Conservation (phyloP, 176 grass and related monocot genomes). For the Triticum timopheevii region DNA sequence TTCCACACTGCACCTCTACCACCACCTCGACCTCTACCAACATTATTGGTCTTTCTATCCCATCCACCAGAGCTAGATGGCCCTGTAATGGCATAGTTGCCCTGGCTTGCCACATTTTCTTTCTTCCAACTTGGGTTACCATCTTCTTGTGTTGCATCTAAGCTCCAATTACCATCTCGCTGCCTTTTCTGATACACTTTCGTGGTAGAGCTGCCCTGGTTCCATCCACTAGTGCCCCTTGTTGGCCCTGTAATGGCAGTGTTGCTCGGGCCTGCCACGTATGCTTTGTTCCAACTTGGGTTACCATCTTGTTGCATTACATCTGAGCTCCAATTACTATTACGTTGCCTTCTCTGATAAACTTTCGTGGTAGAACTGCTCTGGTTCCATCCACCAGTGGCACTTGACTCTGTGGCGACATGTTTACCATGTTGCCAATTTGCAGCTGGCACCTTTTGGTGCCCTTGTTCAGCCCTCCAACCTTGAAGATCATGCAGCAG, state of each 20-base stretch:
- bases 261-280: neutral
- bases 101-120: constrained; percentile 1
- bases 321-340: constrained; percentile 15
- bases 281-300: constrained; percentile 9
- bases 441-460: neutral
- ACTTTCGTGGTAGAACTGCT: neutral
- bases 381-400: constrained; percentile 1
- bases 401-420: neutral
- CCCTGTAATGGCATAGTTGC: constrained; percentile 14
- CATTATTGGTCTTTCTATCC: constrained; percentile 5
- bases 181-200: constrained; percentile 22
- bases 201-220: neutral
- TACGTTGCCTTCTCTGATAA: constrained; percentile 28
- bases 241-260: constrained; percentile 15
- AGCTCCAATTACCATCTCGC: neutral
- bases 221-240: neutral
- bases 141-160: constrained; percentile 23
- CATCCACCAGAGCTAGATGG: constrained; percentile 34
- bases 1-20: constrained; percentile 19
- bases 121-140: constrained; percentile 11
- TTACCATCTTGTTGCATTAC: constrained; percentile 7
- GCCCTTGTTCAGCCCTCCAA: constrained; percentile 10
- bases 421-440: constrained; percentile 24
- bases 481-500: neutral
- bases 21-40: constrained; percentile 28